Conservation (phyloP, 139 green algal species). For the Volvox africanus region DNA sequence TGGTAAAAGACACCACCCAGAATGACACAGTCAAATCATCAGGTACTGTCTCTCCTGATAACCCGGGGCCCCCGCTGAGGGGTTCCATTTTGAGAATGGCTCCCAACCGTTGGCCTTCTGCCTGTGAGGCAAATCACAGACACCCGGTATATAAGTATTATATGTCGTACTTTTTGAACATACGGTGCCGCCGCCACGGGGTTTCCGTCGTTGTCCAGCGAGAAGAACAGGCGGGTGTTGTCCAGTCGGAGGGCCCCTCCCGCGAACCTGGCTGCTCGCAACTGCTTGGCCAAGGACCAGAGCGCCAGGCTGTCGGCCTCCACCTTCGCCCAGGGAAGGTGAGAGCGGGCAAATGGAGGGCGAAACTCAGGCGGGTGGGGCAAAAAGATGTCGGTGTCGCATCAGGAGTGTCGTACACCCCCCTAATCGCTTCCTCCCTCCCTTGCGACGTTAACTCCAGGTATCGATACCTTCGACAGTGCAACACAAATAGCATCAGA, state of each 20-base stretch:
- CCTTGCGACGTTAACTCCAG: no score
- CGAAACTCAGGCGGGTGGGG: neutral
- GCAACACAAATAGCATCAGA: no score
- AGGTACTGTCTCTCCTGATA: no score
- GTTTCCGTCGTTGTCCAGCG: conserved; percentile 82
- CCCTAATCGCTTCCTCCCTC: no score
- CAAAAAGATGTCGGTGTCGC: no score
- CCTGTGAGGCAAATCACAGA: neutral
- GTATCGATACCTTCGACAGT: no score
- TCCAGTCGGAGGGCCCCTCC: conserved; percentile 85
- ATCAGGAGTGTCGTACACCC: no score
- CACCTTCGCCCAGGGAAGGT: conserved; percentile 62
- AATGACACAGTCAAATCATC: no score
- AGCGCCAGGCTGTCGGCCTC: conserved; percentile 77
- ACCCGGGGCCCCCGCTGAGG: no score
- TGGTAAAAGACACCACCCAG: no score
- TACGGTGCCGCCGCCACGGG: conserved; percentile 64
- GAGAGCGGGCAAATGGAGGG: no score
- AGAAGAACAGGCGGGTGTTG: conserved; percentile 85
- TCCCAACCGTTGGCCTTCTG: neutral
- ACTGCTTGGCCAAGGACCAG: conserved; percentile 70
- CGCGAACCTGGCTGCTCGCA: conserved; percentile 67
- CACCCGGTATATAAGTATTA: neutral
- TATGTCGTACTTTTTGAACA: conserved; percentile 49
- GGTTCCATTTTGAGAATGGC: no score